Conservation (phyloP, 768 basidiomycete genomes). For the Pulveroboletus frians region DNA sequence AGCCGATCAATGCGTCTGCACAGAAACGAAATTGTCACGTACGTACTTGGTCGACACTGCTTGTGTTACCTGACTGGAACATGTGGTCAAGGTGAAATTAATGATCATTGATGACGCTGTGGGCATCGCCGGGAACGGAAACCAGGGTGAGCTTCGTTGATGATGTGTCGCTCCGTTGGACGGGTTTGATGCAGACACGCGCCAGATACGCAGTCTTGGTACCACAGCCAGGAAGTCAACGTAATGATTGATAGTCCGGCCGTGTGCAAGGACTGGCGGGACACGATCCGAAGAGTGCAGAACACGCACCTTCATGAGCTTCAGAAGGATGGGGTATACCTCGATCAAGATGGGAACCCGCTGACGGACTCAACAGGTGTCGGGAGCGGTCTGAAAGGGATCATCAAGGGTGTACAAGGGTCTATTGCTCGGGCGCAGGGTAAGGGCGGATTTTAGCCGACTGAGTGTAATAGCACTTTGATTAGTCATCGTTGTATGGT, state of each 20-base stretch:
- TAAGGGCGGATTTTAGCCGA: slow-evolving; percentile 34
- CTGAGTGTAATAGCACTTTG: not conserved
- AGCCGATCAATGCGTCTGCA: slow-evolving; percentile 58
- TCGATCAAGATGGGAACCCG: slow-evolving; percentile 42
- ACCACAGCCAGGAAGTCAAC: slow-evolving; percentile 68
- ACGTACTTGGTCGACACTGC: slow-evolving; percentile 10
- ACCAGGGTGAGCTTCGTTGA: slow-evolving; percentile 42
- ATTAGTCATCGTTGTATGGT: slow-evolving; percentile 13
- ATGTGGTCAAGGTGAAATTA: slow-evolving; percentile 45
- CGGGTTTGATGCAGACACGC: slow-evolving; percentile 1
- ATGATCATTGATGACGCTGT: slow-evolving; percentile 62
- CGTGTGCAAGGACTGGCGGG: slow-evolving; percentile 52
- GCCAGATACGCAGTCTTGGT: slow-evolving; percentile 63
- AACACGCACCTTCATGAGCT: slow-evolving; percentile 49
- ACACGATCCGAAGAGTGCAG: slow-evolving; percentile 47
- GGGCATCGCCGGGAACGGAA: slow-evolving; percentile 65
- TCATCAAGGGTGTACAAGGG: slow-evolving; percentile 40
- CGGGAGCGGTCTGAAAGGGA: slow-evolving; percentile 34
- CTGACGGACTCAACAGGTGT: slow-evolving; percentile 36
- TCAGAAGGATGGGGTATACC: slow-evolving; percentile 52
- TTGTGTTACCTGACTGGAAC: not conserved
- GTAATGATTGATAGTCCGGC: slow-evolving; percentile 54
- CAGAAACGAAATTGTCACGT: slow-evolving; percentile 71
- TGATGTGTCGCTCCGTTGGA: not conserved
- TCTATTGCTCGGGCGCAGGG: slow-evolving; percentile 40